Conservation (phyloP, 2,329 filamentous ascomycete genomes). For the Aspergillus uvarum region DNA sequence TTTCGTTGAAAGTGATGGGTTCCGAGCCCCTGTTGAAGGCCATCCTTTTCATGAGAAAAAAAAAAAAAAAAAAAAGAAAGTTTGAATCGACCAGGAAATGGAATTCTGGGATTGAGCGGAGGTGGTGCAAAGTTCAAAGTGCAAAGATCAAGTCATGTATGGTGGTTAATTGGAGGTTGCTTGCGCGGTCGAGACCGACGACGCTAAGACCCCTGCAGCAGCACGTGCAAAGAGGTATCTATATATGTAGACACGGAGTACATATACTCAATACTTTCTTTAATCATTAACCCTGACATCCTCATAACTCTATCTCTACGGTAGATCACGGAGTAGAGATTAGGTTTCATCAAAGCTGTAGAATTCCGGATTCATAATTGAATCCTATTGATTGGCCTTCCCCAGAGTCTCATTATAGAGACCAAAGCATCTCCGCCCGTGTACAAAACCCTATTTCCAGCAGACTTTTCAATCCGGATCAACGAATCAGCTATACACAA, state of each 20-base stretch:
- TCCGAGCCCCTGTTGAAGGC: constrained; percentile 7
- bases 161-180: background rate
- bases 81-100: too few species aligned
- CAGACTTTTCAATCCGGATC: constrained; percentile 20
- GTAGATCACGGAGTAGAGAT: background rate
- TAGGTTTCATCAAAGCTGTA: background rate
- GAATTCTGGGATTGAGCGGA: background rate
- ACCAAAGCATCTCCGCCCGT: constrained; percentile 4
- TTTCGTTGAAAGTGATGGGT: constrained; percentile 34
- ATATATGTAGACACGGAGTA: too few species aligned
- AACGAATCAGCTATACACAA: constrained; percentile 20
- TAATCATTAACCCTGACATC: background rate
- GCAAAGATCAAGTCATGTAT: background rate
- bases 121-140: background rate
- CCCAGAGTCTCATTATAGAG: background rate
- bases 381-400: background rate
- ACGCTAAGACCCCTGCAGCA: background rate
- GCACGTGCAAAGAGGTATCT: background rate
- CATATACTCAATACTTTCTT: too few species aligned
- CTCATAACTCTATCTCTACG: background rate
- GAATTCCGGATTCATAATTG: constrained; percentile 4
- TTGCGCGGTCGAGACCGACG: background rate
- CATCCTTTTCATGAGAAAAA: constrained; percentile 11
- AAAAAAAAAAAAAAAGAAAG: background rate
- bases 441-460: constrained; percentile 9